Percentiles rank a stretch among this genome's conserved stretches.
Evolutionary conservation across 345 rosid genomes (phyloP).

Genomic region (Pseudoturritis turrita): DNA sequence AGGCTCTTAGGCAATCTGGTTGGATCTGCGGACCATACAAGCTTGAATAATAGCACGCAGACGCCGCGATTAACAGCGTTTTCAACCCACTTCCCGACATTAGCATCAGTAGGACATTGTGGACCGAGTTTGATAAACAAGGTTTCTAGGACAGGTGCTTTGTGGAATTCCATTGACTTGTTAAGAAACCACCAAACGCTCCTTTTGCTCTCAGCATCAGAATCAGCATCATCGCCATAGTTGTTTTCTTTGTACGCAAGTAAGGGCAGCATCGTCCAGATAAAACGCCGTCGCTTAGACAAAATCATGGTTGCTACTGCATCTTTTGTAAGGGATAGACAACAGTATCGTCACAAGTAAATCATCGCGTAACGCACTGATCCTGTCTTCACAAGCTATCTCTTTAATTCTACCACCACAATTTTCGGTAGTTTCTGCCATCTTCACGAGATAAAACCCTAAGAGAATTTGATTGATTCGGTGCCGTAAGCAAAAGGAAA

Average conservation of each 20-base stretch:
- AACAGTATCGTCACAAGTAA: not conserved
- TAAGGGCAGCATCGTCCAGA: not conserved
- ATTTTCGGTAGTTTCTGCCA: too few relatives aligned
- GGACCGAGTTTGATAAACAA: not conserved
- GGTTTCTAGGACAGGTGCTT: not conserved
- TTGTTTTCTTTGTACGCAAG: not conserved
- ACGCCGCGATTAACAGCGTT: not conserved
- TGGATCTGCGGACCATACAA: not conserved
- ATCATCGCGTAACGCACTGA: not conserved
- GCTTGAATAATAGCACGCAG: not conserved
- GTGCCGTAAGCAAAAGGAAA: too few relatives aligned
- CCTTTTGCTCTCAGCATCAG: not conserved
- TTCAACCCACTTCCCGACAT: conserved; percentile 2
- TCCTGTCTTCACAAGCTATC: not conserved
- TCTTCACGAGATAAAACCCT: too few relatives aligned
- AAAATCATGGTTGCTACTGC: not conserved
- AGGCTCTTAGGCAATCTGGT: not conserved
- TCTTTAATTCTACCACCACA: not conserved
- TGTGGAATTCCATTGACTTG: not conserved
- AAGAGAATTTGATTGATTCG: too few relatives aligned
- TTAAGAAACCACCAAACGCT: not conserved
- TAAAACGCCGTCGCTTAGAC: not conserved
- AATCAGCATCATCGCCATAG: not conserved
- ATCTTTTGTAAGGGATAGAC: not conserved
- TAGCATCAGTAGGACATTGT: not conserved